Conservation (phyloP, 1,139 yeast species). For the Groenewaldozyma sp. region DNA sequence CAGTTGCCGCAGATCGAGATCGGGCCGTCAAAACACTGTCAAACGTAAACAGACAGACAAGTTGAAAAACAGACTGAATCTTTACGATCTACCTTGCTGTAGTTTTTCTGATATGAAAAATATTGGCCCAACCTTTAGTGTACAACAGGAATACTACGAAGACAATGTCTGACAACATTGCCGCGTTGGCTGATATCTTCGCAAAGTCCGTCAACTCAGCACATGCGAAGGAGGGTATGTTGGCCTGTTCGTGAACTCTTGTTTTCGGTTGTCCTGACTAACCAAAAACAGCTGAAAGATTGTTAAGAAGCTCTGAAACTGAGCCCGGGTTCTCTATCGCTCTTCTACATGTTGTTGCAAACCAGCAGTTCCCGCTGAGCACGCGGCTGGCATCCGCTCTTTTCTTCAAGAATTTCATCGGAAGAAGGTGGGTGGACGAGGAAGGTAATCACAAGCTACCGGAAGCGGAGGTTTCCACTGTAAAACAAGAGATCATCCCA, state of each 20-base stretch:
- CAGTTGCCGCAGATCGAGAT: too few relatives aligned
- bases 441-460: slow-evolving; percentile 70
- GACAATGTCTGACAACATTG: neutral
- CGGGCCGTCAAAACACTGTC: too few relatives aligned
- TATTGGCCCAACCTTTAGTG: too few relatives aligned
- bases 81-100: neutral
- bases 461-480: slow-evolving; percentile 49
- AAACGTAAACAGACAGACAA: too few relatives aligned
- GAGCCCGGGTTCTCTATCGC: slow-evolving; percentile 67
- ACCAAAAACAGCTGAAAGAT: slow-evolving; percentile 27
- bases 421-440: slow-evolving; percentile 82
- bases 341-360: slow-evolving; percentile 69
- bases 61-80: neutral
- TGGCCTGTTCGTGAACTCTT: too few relatives aligned
- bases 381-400: slow-evolving; percentile 82
- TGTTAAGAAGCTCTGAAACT: slow-evolving; percentile 50
- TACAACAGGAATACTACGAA: too few relatives aligned
- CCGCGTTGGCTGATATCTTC: slow-evolving; percentile 14
- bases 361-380: slow-evolving; percentile 42
- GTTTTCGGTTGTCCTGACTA: neutral
- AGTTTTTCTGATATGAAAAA: slow-evolving; percentile 1
- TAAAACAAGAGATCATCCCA: slow-evolving; percentile 69
- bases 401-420: slow-evolving; percentile 80
- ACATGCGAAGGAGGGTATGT: slow-evolving; percentile 17
- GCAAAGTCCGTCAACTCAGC: slow-evolving; percentile 17